Conservation (phyloP, 1,284 basidiomycete genomes). For the Boletellus deceptivus region DNA sequence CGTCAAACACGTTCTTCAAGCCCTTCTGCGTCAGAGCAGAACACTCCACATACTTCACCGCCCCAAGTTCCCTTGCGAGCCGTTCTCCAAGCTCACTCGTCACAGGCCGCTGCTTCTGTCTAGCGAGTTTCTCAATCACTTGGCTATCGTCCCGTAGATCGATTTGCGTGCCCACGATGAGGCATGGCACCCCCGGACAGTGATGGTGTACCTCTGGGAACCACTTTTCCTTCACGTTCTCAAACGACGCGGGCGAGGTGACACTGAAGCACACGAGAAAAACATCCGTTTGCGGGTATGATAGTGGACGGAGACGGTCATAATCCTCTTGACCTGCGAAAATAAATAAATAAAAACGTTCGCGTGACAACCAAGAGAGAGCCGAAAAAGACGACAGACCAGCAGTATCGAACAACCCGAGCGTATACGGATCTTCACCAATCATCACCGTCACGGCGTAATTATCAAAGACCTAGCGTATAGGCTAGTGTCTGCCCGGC, state of each 20-base stretch:
- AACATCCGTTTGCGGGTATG: slow-evolving; percentile 99
- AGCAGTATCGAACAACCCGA: slow-evolving; percentile 98
- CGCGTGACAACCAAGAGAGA: neutral
- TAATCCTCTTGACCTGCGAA: slow-evolving; percentile 95
- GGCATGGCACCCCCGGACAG: slow-evolving; percentile 98
- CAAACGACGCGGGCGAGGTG: slow-evolving; percentile 96
- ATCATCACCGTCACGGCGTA: slow-evolving; percentile 99
- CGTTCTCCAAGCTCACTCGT: slow-evolving; percentile 87
- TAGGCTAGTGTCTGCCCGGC: slow-evolving; percentile 23
- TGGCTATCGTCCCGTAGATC: slow-evolving; percentile 93
- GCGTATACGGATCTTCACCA: slow-evolving; percentile 98
- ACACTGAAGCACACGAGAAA: slow-evolving; percentile 99
- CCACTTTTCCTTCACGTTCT: slow-evolving; percentile 99
- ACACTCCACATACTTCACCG: slow-evolving; percentile 99
- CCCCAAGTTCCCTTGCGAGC: slow-evolving; percentile 92
- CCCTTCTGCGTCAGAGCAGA: slow-evolving; percentile 99
- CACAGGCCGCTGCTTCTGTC: slow-evolving; percentile 96
- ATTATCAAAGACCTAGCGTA: slow-evolving; percentile 87
- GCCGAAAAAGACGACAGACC: slow-evolving; percentile 46
- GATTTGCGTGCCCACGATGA: slow-evolving; percentile 98
- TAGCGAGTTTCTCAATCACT: slow-evolving; percentile 91
- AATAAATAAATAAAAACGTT: slow-evolving; percentile 3
- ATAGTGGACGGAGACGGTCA: slow-evolving; percentile 96
- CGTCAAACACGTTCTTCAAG: slow-evolving; percentile 99
- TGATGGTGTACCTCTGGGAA: slow-evolving; percentile 99